Base-by-base conservation (phyloP, 306 rosid species). In the Quercus robur region DNA sequence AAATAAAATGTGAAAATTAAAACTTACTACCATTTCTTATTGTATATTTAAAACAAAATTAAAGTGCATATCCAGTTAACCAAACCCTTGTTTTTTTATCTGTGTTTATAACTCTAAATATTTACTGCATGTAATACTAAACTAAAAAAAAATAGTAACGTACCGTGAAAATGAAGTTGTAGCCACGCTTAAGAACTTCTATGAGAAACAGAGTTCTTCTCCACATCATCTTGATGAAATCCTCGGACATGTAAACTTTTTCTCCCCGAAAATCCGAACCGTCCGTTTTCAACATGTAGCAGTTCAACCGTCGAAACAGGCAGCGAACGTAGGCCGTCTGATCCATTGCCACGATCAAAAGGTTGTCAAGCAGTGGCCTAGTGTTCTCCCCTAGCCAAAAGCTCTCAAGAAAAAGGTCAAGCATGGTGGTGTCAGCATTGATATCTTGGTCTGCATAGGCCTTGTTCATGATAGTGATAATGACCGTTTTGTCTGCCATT, bases 161-260 rank as follows among this genome's bases (percentile, higher is more conserved):
- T 85, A 91, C 97, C 83, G 97, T 91, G 81, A 93, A 91, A 4
- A 90, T 19, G 82, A 94, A 86, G 82, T 21, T 90, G 77, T 91
- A 91, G 17, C 95, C 97, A 1, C 94, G 95, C 84, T 86, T 84
- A 79, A 94, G 98, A 57, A 94, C 90, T 6, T 90, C 77, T 61
- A 90, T 69, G 38, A 89, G 79, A 35, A 94, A 84, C 56, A 15
- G 21, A 51, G 97, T 94, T 19, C 96, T 84, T 68, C 30, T 84
- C 98, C 98, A 94, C 97, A 91, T 94, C 97, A 94, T 94, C 52
- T 84, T 86, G 69, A 91, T 82, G 76, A 91, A 94, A 6, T 89
- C 97, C 2, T 44, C 54, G 8, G 98, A 91, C 98, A 91, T 91
- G 87, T 68, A 94, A 0, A 87, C 7, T 76, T 90, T 91, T 61